Base-by-base conservation (phyloP, 1,284 basidiomycete genomes). In the Xerocomus minutiporus region DNA sequence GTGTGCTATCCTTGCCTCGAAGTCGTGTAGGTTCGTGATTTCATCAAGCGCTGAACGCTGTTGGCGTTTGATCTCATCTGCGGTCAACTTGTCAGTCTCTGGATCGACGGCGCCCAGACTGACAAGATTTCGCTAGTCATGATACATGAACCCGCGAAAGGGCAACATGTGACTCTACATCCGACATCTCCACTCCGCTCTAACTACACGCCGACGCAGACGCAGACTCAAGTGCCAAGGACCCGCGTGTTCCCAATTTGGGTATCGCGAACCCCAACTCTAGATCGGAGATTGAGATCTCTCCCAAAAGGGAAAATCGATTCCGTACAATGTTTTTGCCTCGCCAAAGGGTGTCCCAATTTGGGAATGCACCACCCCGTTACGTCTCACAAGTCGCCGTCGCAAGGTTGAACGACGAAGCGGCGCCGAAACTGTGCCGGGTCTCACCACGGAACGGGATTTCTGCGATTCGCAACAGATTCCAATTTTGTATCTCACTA, bases 1-100 rank as follows among this genome's bases (percentile, higher is more conserved):
- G 15, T 13, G 20, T 13, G n/a, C 5, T 13, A 40, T 20, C 50
- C 69, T 55, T 23, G 67, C 72, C 70, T 89, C 86, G 60, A 89
- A 86, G 67, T 89, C 87, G 69, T 86, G 84, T 66, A 88, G 62
- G 59, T 82, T 84, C 49, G 88, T 67, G 55, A 85, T 79, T 64
- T 82, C 79, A 47, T 75, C 75, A 28, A 88, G 66, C 1, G 77
- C 69, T 1, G 85, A 85, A 51, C 75, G 73, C 20, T 20, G 20
- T 20, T 20, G 71, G 32, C 75, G 68, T 40, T 62, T 70, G 58
- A 71, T 71, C 59, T 80, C 73, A 38, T 76, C 74, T 28, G 69
- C 65, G 8, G 74, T 78, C 9, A 77, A 67, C 44, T 76, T 36
- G 28, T 80, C 61, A 0, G 79, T 76, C 23, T 67, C 66, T 2